Percentiles rank a stretch among this genome's conserved stretches.
These are phyloP conservation scores for Priceomyces melissophilus DNA, from an alignment of 805 yeast species.

Conservation along the genomic window DNA sequence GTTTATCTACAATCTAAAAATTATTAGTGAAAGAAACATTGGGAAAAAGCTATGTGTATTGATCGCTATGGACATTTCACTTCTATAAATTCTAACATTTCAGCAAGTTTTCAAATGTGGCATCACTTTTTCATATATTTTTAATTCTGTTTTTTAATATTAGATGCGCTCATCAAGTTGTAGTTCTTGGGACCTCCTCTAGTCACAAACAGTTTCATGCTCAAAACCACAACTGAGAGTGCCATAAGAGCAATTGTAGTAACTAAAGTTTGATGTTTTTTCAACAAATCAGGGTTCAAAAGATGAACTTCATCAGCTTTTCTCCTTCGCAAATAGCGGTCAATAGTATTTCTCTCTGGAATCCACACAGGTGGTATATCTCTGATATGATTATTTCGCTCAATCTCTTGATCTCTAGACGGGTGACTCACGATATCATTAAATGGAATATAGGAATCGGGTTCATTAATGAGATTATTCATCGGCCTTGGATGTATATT, in stretches of 20 bases:
- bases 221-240: slow-evolving; percentile 6
- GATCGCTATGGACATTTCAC: not conserved
- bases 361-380: slow-evolving; percentile 25
- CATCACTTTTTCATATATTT: too few species aligned
- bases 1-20: not conserved
- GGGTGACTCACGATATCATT: slow-evolving; percentile 54
- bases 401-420: slow-evolving; percentile 48
- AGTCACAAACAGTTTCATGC: slow-evolving; percentile 1
- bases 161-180: not conserved
- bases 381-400: slow-evolving; percentile 46
- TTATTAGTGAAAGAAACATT: not conserved
- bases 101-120: too few species aligned
- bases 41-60: too few species aligned
- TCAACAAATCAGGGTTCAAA: slow-evolving; percentile 44
- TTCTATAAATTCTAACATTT: not conserved
- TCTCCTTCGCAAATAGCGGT: slow-evolving; percentile 26
- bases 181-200: not conserved
- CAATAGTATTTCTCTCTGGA: slow-evolving; percentile 23
- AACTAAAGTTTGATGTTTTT: slow-evolving; percentile 49
- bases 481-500: slow-evolving; percentile 30
- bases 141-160: not conserved
- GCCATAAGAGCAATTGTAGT: slow-evolving; percentile 32
- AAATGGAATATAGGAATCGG: slow-evolving; percentile 43
- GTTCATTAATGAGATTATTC: slow-evolving; percentile 26
- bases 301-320: slow-evolving; percentile 35